These are phyloP conservation scores for Mycena venus DNA, from an alignment of 768 basidiomycete species.

Conservation along the genomic window DNA sequence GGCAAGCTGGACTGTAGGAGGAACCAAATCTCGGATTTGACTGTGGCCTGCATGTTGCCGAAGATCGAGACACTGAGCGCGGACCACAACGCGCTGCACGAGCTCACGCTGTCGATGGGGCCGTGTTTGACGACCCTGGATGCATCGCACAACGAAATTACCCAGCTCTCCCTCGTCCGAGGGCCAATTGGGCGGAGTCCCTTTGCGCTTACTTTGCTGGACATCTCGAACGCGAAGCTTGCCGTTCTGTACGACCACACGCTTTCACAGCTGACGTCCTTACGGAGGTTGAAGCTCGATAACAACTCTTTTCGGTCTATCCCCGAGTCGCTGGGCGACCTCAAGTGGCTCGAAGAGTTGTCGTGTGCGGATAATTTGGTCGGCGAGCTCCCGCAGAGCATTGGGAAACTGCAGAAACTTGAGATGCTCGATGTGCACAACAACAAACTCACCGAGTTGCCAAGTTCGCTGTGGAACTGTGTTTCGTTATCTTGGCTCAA, in stretches of 20 bases:
- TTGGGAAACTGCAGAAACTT: slow-evolving; percentile 83
- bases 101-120: slow-evolving; percentile 84
- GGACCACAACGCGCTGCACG: slow-evolving; percentile 87
- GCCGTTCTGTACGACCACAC: slow-evolving; percentile 84
- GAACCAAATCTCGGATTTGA: slow-evolving; percentile 85
- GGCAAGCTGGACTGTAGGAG: slow-evolving; percentile 85
- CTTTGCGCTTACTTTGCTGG: slow-evolving; percentile 79
- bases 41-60: slow-evolving; percentile 76
- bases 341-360: slow-evolving; percentile 77
- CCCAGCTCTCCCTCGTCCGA: slow-evolving; percentile 74
- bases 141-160: slow-evolving; percentile 92
- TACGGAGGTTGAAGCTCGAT: slow-evolving; percentile 81
- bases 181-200: slow-evolving; percentile 58
- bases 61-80: slow-evolving; percentile 76
- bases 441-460: slow-evolving; percentile 86
- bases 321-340: slow-evolving; percentile 84
- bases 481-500: slow-evolving; percentile 80
- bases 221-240: slow-evolving; percentile 91
- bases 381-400: slow-evolving; percentile 76
- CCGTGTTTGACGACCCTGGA: slow-evolving; percentile 76
- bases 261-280: slow-evolving; percentile 78
- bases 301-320: slow-evolving; percentile 89
- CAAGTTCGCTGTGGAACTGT: slow-evolving; percentile 89
- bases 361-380: slow-evolving; percentile 93
- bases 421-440: slow-evolving; percentile 89